A percentile compares a stretch with the other conserved stretches of the same genome.
These are phyloP conservation scores for Aureobasidium namibiae DNA, from an alignment of 2,329 filamentous ascomycete genomes.

Conservation along the genomic window DNA sequence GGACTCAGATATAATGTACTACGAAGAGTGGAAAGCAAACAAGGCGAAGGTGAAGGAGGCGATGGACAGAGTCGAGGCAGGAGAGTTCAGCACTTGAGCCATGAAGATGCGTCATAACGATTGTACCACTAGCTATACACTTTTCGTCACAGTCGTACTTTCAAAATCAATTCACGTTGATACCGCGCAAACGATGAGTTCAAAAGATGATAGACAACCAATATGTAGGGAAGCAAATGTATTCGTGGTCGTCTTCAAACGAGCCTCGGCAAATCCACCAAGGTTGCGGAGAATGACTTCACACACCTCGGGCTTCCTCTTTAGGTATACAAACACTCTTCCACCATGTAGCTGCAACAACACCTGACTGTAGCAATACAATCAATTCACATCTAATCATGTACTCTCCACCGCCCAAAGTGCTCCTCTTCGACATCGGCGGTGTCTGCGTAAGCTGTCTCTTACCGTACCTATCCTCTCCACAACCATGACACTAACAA, in stretches of 20 bases:
- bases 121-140: too few relatives aligned
- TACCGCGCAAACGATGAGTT: too few relatives aligned
- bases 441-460: conserved; percentile 86
- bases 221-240: too few relatives aligned
- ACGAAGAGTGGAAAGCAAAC: background rate
- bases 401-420: conserved; percentile 48
- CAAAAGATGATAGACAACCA: too few relatives aligned
- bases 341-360: background rate
- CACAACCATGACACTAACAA: conserved; percentile 4
- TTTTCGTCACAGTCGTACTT: too few relatives aligned
- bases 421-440: conserved; percentile 88
- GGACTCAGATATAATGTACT: background rate
- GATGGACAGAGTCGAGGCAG: background rate
- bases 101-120: too few relatives aligned
- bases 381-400: background rate
- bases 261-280: conserved; percentile 7
- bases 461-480: background rate
- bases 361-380: background rate
- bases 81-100: background rate
- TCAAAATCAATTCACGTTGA: too few relatives aligned
- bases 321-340: background rate
- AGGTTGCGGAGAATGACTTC: conserved; percentile 6
- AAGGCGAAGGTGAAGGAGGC: background rate
- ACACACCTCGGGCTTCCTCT: background rate
- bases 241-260: background rate